Evolutionary conservation across 257 asterid species (phyloP), one percentile per base, ranked within the genome.

Genomic region (Vinca minor): DNA sequence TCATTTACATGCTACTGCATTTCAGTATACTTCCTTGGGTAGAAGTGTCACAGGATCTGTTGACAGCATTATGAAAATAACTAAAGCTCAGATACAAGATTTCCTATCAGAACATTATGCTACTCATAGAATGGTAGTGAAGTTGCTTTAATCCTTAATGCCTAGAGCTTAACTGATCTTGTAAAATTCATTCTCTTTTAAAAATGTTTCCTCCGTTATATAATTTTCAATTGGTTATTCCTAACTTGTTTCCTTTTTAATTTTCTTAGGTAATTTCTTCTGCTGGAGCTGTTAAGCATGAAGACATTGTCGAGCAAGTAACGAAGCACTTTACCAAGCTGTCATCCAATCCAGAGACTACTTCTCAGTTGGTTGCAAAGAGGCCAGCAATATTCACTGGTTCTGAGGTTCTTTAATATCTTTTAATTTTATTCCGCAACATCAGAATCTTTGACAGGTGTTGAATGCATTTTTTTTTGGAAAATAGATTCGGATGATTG

Each of bases 1-100:
- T 69, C 97, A 87, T 56, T 74, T 89, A 31, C 97, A 89, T 72
- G 86, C 95, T 62, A 85, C 95, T 76, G 97, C 97, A 64, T 89
- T 85, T 82, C 97, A 87, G 77, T 78, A 85, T 68, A 71, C 95
- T 0, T 87, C 97, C 36, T 76, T 89, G 64, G 95, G 92, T 49
- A 78, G 95, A 78, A 85, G 90, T 54, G 85, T 89, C 46, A 89
- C 87, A 5, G 97, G 97, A 31, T 87, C 95, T 68, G 92, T 94
- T 62, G 83, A 84, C 42, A 87, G 83, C 76, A 73, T 87, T 62
- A 79, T 47, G 78, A 69, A 61, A 54, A 87, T 89, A 56, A 77
- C 84, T 65, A 77, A 69, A 71, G 67, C 69, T 39, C 77, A 87
- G 48, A 74, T 89, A 36, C 72, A 70, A 62, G 77, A 82, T 44